These are phyloP conservation scores for Starmerella etchellsii DNA, from an alignment of 805 yeast genomes.

Conservation along the genomic window DNA sequence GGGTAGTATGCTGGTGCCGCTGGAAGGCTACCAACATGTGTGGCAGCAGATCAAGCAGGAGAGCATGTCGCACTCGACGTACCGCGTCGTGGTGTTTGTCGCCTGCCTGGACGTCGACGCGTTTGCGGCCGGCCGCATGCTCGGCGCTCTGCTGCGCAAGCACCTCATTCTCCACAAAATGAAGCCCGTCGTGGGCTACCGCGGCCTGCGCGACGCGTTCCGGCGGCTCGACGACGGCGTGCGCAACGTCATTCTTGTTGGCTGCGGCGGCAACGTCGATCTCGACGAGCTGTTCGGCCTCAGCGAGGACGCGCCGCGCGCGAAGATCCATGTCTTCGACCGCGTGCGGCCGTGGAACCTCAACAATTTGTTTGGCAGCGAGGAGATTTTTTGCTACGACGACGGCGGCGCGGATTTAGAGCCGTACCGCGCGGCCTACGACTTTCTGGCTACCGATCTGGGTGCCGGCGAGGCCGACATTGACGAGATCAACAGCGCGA, in stretches of 20 bases:
- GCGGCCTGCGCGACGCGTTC: constrained; percentile 55
- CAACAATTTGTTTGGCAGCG: constrained; percentile 79
- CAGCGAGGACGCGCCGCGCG: constrained; percentile 14
- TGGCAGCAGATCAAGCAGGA: constrained; percentile 55
- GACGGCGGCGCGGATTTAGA: constrained; percentile 62
- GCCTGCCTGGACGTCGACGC: constrained; percentile 88
- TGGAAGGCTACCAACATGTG: constrained; percentile 52
- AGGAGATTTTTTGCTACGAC: constrained; percentile 63
- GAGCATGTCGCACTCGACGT: constrained; percentile 85
- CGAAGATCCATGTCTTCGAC: constrained; percentile 72
- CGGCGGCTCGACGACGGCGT: constrained; percentile 57
- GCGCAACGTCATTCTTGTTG: constrained; percentile 62
- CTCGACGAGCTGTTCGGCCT: constrained; percentile 43
- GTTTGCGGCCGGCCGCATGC: constrained; percentile 71
- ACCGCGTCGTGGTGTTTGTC: constrained; percentile 74
- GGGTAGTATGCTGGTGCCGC: constrained; percentile 73
- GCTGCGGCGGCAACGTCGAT: constrained; percentile 91
- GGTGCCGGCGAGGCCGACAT: constrained; percentile 8
- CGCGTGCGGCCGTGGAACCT: constrained; percentile 95
- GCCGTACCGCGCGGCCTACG: constrained; percentile 52
- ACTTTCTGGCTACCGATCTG: constrained; percentile 25
- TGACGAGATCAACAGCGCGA: not conserved
- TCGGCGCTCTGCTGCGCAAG: constrained; percentile 57
- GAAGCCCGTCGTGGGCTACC: constrained; percentile 85
- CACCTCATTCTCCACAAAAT: constrained; percentile 78